These are phyloP conservation scores for Ceratocystis papillata DNA, from an alignment of 2,329 filamentous ascomycete genomes.

Conservation along the genomic window DNA sequence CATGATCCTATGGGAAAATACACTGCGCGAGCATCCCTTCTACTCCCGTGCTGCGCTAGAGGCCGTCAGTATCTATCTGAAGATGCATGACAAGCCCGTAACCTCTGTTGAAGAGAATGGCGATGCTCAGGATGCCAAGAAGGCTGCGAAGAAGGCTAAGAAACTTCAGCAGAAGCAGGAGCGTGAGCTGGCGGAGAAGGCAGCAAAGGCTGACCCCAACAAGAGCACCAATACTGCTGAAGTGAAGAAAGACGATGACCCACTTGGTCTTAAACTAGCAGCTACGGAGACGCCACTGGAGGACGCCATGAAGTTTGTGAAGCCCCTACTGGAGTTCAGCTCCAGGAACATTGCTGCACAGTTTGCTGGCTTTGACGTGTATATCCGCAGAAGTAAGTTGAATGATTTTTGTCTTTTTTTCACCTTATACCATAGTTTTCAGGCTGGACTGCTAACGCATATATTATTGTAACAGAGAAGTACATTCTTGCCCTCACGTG, in stretches of 20 bases:
- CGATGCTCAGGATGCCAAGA: constrained; percentile 64
- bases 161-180: constrained; percentile 57
- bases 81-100: constrained; percentile 61
- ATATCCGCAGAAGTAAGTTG: constrained; percentile 65
- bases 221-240: constrained; percentile 56
- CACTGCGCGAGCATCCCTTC: constrained; percentile 82
- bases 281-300: constrained; percentile 72
- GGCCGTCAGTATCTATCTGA: constrained; percentile 69
- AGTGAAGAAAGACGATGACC: constrained; percentile 87
- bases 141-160: constrained; percentile 80
- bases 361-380: constrained; percentile 79
- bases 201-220: constrained; percentile 72
- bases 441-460: neutral
- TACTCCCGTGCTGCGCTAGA: constrained; percentile 74
- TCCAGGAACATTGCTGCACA: constrained; percentile 74
- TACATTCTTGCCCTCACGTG: constrained; percentile 79
- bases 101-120: constrained; percentile 44
- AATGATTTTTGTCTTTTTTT: too few relatives aligned
- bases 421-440: too few relatives aligned
- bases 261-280: constrained; percentile 66
- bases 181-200: constrained; percentile 67
- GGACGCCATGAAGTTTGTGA: constrained; percentile 78
- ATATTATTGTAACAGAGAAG: constrained; percentile 50
- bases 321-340: constrained; percentile 69
- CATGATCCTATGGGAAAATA: constrained; percentile 94